Evolutionary conservation across 2,329 filamentous ascomycete species (phyloP).

Genomic region (Monilinia fructigena): DNA sequence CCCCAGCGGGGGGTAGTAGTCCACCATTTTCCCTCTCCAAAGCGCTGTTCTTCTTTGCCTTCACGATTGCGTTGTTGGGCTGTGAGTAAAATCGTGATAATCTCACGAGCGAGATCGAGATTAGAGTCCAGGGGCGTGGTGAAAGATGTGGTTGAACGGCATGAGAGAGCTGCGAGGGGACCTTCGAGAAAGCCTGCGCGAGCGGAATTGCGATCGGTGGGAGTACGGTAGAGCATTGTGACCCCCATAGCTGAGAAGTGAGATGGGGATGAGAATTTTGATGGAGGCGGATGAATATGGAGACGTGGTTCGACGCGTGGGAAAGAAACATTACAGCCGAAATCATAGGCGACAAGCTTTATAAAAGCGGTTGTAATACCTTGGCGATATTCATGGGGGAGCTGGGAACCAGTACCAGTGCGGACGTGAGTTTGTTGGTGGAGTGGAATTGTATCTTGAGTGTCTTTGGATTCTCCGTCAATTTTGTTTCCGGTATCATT

Average conservation of each 20-base stretch:
- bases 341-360: conserved; percentile 65
- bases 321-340: conserved; percentile 59
- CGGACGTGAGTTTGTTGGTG: conserved; percentile 40
- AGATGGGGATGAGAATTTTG: conserved; percentile 41
- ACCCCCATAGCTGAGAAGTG: conserved; percentile 57
- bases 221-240: conserved; percentile 59
- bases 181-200: conserved; percentile 60
- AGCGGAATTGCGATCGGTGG: conserved; percentile 58
- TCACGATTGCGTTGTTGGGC: conserved; percentile 63
- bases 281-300: conserved; percentile 46
- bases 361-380: conserved; percentile 58
- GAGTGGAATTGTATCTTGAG: conserved; percentile 27
- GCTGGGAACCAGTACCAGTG: conserved; percentile 52
- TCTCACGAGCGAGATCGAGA: conserved; percentile 60
- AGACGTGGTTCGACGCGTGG: conserved; percentile 59
- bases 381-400: conserved; percentile 59
- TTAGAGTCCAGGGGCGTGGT: conserved; percentile 55
- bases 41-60: conserved; percentile 53
- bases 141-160: conserved; percentile 56
- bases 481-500: conserved; percentile 19
- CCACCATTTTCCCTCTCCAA: conserved; percentile 63
- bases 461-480: conserved; percentile 25
- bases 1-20: conserved; percentile 60
- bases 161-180: conserved; percentile 59
- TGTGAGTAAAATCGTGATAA: conserved; percentile 59